A percentile compares a stretch with the other conserved stretches of the same genome.
Conservation (phyloP, 345 rosid species). For the Hibiscus trionum region DNA sequence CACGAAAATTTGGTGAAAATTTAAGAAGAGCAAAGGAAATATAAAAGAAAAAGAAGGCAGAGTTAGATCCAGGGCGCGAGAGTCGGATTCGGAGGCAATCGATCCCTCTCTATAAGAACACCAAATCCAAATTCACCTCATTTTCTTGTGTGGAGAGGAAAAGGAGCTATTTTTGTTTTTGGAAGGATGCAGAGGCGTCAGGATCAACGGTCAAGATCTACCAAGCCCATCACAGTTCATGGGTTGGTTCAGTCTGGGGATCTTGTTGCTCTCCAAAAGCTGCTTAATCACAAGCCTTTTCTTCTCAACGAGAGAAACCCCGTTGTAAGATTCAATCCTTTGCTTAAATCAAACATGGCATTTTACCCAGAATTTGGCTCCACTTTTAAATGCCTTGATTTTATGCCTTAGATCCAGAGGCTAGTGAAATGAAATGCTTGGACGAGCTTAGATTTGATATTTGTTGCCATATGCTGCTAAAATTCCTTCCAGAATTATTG, state of each 20-base stretch:
- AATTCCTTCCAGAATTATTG: neutral
- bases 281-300: slow-evolving; percentile 57
- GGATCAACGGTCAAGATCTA: slow-evolving; percentile 62
- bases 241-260: slow-evolving; percentile 83
- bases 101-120: neutral
- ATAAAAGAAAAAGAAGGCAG: neutral
- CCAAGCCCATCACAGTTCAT: slow-evolving; percentile 72
- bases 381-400: neutral
- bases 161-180: neutral
- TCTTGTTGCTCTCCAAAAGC: slow-evolving; percentile 52
- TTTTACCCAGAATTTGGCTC: neutral
- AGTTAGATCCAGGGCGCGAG: slow-evolving; percentile 17
- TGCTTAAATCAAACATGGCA: too few species aligned
- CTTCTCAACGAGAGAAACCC: slow-evolving; percentile 88
- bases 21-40: neutral
- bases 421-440: neutral
- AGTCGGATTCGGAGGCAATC: slow-evolving; percentile 35
- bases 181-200: slow-evolving; percentile 44
- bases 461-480: neutral
- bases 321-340: slow-evolving; percentile 43
- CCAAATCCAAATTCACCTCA: neutral
- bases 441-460: neutral
- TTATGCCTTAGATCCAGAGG: slow-evolving; percentile 1
- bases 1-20: neutral
- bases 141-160: neutral